A percentile compares a stretch with the other conserved stretches of the same genome.
These are phyloP conservation scores for Viola pubescens DNA, from an alignment of 441 rosid species.

Conservation along the genomic window DNA sequence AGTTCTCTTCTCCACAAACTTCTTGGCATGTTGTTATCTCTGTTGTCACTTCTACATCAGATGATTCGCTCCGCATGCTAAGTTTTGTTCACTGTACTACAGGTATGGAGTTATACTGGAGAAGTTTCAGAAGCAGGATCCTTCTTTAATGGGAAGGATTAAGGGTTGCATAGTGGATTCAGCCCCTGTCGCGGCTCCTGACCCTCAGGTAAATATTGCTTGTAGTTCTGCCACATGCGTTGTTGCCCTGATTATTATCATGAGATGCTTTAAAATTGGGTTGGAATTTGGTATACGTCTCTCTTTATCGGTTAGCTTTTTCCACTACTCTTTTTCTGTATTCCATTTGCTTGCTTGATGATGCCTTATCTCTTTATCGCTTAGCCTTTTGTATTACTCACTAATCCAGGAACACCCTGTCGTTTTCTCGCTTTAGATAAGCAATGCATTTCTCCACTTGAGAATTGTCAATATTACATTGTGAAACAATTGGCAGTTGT, in stretches of 20 bases:
- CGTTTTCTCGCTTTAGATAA: too few relatives aligned
- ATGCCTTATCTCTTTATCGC: too few relatives aligned
- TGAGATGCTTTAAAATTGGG: too few relatives aligned
- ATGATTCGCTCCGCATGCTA: slow-evolving; percentile 15
- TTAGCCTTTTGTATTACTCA: too few relatives aligned
- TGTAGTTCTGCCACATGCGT: slow-evolving; percentile 1
- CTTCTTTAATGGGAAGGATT: slow-evolving; percentile 51
- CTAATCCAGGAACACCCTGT: too few relatives aligned
- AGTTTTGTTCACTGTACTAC: slow-evolving; percentile 11
- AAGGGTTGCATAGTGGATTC: slow-evolving; percentile 94
- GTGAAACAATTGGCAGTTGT: too few relatives aligned
- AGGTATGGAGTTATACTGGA: slow-evolving; percentile 92
- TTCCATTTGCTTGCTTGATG: too few relatives aligned
- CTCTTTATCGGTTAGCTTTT: too few relatives aligned
- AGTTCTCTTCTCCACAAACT: slow-evolving; percentile 22
- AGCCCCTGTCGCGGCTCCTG: slow-evolving; percentile 93
- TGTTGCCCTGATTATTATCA: neutral
- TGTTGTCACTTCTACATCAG: neutral
- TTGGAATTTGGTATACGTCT: too few relatives aligned
- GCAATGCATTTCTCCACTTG: too few relatives aligned
- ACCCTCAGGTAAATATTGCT: slow-evolving; percentile 64
- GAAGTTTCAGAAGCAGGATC: slow-evolving; percentile 75
- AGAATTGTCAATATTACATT: too few relatives aligned
- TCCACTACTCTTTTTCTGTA: too few relatives aligned
- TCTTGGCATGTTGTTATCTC: neutral